Evolutionary conservation across 305 asterid species (phyloP), one percentile per base, ranked within the genome.

Genomic region (Solanum hybrid): DNA sequence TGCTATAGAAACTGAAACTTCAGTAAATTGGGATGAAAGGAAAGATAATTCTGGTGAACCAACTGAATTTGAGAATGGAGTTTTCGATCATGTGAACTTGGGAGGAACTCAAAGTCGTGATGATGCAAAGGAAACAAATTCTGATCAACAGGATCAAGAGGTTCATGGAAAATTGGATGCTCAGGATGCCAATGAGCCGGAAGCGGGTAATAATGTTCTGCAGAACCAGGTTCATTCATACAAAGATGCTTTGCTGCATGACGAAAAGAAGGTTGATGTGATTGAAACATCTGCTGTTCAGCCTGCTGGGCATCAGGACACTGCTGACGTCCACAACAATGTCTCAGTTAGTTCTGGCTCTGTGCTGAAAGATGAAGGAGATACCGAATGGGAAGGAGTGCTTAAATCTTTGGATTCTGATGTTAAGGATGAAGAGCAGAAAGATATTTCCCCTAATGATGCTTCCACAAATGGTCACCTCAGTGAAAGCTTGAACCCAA

Each of bases 71-170:
- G 94, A 88, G 89, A 92, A 89, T 87, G 93, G 88, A 78, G 90
- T 77, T 87, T 69, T 88, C 35, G 27, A 88, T 88, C 91, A 92
- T 81, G 89, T 40, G 90, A 90, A 89, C 87, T 90, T 85, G 91
- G 93, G 89, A 78, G 95, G 92, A 92, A 91, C 87, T 35, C 81
- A 88, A 89, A 75, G 75, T 87, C 86, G 90, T 84, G 93, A 91
- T 42, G 92, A 77, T 87, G 85, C 88, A 73, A 90, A 91, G 85
- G 10, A 40, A 35, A 76, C 51, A 78, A 40, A 31, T 78, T 27
- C 64, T 27, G 81, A 77, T n/a, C 60, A 8, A 81, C 88, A 81
- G 85, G 92, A 42, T 85, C 60, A 88, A 85, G 90, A 69, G 85
- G 87, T 78, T 51, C 89, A 81, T 40, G 92, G 88, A 89, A 80